These are phyloP conservation scores for Aureobasidium musti DNA, from an alignment of 2,329 filamentous ascomycete genomes.

Conservation along the genomic window DNA sequence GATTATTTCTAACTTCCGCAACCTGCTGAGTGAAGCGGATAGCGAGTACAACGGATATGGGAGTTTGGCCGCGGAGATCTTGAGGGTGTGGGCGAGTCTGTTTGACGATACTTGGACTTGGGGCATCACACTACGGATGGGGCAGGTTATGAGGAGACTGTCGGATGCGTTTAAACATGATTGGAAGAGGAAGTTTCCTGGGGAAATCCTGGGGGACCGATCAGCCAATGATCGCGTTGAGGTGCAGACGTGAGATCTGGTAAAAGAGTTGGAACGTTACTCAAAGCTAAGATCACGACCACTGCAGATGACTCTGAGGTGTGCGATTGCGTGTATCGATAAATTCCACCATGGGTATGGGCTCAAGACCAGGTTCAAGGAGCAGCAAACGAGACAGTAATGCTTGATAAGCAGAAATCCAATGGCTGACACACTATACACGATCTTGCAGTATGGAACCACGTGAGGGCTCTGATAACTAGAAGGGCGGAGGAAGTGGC, in stretches of 20 bases:
- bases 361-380: too few relatives aligned
- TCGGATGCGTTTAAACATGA: conserved; percentile 23
- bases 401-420: too few relatives aligned
- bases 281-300: too few relatives aligned
- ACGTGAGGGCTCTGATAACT: too few relatives aligned
- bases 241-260: background rate
- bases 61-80: conserved; percentile 22
- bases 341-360: too few relatives aligned
- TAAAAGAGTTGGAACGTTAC: too few relatives aligned
- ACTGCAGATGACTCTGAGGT: too few relatives aligned
- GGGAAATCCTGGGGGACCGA: background rate
- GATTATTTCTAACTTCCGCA: background rate
- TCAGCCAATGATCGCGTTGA: background rate
- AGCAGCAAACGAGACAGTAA: too few relatives aligned
- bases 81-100: conserved; percentile 26
- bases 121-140: conserved; percentile 28
- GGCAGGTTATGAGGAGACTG: conserved; percentile 21
- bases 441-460: too few relatives aligned
- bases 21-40: background rate
- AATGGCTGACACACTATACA: too few relatives aligned
- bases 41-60: conserved; percentile 3
- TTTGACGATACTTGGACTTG: conserved; percentile 29
- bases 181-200: background rate
- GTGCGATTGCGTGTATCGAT: too few relatives aligned
- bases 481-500: too few relatives aligned